Percentiles rank a stretch among this genome's conserved stretches.
Evolutionary conservation across 805 yeast species (phyloP).

Genomic region (Candida ulmi): DNA sequence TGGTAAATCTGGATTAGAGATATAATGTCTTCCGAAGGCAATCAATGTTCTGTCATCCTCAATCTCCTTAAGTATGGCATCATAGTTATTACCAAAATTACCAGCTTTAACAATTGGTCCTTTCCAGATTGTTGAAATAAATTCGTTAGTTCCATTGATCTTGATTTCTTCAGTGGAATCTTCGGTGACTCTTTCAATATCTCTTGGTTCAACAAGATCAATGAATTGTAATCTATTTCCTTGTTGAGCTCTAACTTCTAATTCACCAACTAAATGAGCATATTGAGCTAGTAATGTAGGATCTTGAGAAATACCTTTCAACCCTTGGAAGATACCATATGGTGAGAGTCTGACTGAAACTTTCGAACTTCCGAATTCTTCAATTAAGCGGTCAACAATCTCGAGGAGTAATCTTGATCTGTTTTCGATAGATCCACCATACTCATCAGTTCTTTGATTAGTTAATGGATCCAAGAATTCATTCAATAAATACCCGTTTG

Average conservation of each 20-base stretch:
- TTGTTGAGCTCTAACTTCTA: conserved; percentile 30
- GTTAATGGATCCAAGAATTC: conserved; percentile 46
- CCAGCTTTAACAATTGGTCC: conserved; percentile 12
- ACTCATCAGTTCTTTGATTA: conserved; percentile 43
- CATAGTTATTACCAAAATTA: conserved; percentile 1
- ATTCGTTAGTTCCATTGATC: conserved; percentile 6
- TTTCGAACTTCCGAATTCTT: conserved; percentile 5
- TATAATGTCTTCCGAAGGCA: conserved; percentile 32
- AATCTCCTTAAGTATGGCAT: neutral
- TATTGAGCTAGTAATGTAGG: conserved; percentile 30
- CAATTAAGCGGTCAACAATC: conserved; percentile 16
- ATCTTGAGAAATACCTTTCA: conserved; percentile 23
- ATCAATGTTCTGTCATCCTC: conserved; percentile 21
- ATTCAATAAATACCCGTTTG: conserved; percentile 57
- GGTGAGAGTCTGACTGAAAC: conserved; percentile 32
- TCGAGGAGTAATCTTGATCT: conserved; percentile 40
- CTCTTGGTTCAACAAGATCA: conserved; percentile 41
- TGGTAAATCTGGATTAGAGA: conserved; percentile 39
- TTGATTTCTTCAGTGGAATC: neutral
- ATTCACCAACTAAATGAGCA: conserved; percentile 34
- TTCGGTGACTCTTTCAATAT: neutral
- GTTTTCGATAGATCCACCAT: conserved; percentile 48
- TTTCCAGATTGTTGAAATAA: conserved; percentile 13
- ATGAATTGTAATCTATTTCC: conserved; percentile 37
- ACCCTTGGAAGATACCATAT: conserved; percentile 26